Conservation (phyloP, 78 protist genomes). For the Cyanophora paradoxa region DNA sequence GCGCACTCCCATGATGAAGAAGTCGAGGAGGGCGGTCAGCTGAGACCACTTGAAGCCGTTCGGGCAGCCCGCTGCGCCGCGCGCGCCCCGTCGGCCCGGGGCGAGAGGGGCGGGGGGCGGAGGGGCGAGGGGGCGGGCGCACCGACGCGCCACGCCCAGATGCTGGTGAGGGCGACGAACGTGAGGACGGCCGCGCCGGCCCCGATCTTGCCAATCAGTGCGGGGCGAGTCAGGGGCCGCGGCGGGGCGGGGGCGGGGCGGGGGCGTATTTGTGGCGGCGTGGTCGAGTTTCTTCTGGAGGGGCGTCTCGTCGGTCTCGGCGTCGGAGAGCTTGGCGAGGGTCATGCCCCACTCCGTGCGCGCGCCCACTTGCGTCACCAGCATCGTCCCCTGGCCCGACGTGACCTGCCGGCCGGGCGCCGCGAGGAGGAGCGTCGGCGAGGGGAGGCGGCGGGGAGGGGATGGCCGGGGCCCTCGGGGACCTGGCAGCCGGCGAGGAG, state of each 20-base stretch:
- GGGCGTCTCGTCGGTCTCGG: slow-evolving; percentile 40
- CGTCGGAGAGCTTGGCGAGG: background rate
- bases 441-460: no score
- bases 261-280: background rate
- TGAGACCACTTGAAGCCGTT: no score
- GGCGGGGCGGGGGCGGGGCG: background rate
- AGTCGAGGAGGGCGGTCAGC: no score
- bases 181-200: slow-evolving; percentile 45
- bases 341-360: slow-evolving; percentile 32
- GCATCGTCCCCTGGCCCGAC: slow-evolving; percentile 17
- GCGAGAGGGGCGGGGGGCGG: background rate
- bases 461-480: no score
- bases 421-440: no score
- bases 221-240: slow-evolving; percentile 1
- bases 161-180: slow-evolving; percentile 31
- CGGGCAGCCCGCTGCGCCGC: background rate
- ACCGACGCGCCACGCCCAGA: background rate
- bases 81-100: background rate
- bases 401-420: background rate
- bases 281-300: slow-evolving; percentile 22
- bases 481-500: slow-evolving; percentile 44
- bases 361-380: slow-evolving; percentile 49
- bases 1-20: no score
- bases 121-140: background rate
- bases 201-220: slow-evolving; percentile 66